These are phyloP conservation scores for Clarireedia paspali DNA, from an alignment of 2,329 filamentous ascomycete genomes.

Conservation along the genomic window DNA sequence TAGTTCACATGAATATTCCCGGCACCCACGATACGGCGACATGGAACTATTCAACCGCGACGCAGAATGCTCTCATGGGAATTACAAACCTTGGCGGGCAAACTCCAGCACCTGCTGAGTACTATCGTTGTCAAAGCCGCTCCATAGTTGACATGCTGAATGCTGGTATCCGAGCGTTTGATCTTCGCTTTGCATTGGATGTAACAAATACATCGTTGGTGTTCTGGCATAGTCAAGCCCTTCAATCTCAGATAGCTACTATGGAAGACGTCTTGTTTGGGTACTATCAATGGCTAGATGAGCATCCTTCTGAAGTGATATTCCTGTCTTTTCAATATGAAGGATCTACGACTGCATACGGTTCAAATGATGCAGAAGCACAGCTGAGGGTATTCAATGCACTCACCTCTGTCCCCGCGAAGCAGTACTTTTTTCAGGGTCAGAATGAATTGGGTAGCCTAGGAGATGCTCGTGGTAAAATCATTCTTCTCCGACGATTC, in stretches of 20 bases:
- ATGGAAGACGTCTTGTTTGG: constrained; percentile 39
- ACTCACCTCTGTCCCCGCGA: constrained; percentile 34
- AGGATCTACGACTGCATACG: constrained; percentile 28
- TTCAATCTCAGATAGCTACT: constrained; percentile 37
- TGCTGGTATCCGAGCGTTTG: constrained; percentile 41
- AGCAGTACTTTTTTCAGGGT: constrained; percentile 33
- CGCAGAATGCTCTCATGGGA: constrained; percentile 33
- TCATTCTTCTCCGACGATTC: constrained; percentile 82
- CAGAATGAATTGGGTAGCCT: constrained; percentile 43
- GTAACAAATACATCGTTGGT: constrained; percentile 37
- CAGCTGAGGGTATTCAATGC: constrained; percentile 33
- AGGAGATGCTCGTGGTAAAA: constrained; percentile 69
- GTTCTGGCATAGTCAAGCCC: constrained; percentile 41
- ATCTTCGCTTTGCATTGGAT: constrained; percentile 42
- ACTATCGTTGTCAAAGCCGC: constrained; percentile 37
- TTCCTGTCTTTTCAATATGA: constrained; percentile 43
- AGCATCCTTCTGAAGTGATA: constrained; percentile 38
- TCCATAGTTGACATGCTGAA: constrained; percentile 35
- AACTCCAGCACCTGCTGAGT: constrained; percentile 22
- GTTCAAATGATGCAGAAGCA: constrained; percentile 30
- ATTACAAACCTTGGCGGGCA: constrained; percentile 35
- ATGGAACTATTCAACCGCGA: constrained; percentile 41
- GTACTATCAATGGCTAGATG: constrained; percentile 41
- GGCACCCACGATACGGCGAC: constrained; percentile 43
- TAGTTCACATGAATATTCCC: constrained; percentile 42